These are phyloP conservation scores for Macadamia tetraphylla DNA, from an alignment of 164 flowering plant species.

Conservation along the genomic window DNA sequence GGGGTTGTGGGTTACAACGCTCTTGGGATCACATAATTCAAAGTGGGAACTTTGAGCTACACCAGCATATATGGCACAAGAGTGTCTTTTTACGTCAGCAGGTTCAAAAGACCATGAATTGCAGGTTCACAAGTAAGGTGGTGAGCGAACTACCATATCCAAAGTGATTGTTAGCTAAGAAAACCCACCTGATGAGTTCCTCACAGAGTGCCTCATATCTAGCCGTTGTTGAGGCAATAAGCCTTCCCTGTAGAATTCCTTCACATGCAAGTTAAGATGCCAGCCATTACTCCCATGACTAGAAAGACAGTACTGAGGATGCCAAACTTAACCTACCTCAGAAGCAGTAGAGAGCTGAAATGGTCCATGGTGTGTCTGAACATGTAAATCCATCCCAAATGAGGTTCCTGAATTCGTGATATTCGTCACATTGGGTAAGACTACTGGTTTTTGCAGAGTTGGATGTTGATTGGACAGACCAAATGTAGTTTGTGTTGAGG, in stretches of 20 bases:
- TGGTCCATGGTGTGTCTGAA: slow-evolving; percentile 29
- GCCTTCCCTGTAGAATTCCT: slow-evolving; percentile 35
- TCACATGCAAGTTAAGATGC: slow-evolving; percentile 15
- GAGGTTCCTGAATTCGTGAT: slow-evolving; percentile 25
- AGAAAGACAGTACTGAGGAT: neutral
- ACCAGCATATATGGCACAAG: neutral
- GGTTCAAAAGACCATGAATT: neutral
- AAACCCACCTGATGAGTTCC: slow-evolving; percentile 32
- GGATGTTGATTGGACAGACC: slow-evolving; percentile 25
- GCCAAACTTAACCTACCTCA: slow-evolving; percentile 23
- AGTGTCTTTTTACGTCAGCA: neutral
- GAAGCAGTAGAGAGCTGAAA: slow-evolving; percentile 29
- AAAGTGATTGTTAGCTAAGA: neutral
- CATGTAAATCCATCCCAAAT: slow-evolving; percentile 32
- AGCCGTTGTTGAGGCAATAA: slow-evolving; percentile 21
- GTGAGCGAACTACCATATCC: neutral
- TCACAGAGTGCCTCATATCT: slow-evolving; percentile 17
- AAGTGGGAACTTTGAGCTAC: neutral
- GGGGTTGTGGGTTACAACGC: neutral
- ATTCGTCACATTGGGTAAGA: slow-evolving; percentile 17
- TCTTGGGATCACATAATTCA: no score
- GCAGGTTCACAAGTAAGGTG: neutral
- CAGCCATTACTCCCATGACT: neutral
- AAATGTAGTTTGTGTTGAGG: slow-evolving; percentile 13
- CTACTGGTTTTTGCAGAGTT: slow-evolving; percentile 20